Evolutionary conservation across 2,329 filamentous ascomycete species (phyloP).

Genomic region (Ciborinia camelliae): DNA sequence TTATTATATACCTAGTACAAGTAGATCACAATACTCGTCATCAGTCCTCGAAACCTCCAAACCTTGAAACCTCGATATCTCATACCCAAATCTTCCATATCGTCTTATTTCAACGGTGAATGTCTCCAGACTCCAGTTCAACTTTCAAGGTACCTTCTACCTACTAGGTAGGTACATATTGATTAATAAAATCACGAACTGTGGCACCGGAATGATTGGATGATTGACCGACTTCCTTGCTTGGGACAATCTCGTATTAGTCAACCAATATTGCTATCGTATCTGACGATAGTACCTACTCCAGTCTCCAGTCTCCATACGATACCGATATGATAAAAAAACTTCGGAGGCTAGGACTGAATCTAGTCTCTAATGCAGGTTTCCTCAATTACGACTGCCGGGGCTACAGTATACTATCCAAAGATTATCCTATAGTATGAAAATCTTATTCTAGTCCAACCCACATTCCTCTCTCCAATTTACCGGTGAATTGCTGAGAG

Average conservation of each 20-base stretch:
- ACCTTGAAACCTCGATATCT: no score
- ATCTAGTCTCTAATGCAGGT: background rate
- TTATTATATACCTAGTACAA: no score
- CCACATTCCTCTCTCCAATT: background rate
- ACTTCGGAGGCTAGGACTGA: background rate
- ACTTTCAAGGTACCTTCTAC: no score
- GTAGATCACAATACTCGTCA: no score
- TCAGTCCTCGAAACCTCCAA: no score
- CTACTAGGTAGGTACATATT: no score
- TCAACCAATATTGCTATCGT: background rate
- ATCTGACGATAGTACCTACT: no score
- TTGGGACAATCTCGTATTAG: background rate
- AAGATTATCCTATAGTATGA: background rate
- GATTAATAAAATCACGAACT: no score
- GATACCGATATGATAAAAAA: background rate
- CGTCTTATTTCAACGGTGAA: background rate
- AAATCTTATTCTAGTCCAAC: background rate
- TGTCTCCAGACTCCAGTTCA: no score
- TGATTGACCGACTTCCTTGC: background rate
- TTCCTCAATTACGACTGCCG: background rate
- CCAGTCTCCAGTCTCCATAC: no score
- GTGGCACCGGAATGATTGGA: background rate
- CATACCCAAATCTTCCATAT: no score
- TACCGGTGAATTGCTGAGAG: background rate
- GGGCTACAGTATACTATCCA: background rate